Base-by-base conservation (phyloP, 2,329 filamentous ascomycete species). In the Neonectria sp. region DNA sequence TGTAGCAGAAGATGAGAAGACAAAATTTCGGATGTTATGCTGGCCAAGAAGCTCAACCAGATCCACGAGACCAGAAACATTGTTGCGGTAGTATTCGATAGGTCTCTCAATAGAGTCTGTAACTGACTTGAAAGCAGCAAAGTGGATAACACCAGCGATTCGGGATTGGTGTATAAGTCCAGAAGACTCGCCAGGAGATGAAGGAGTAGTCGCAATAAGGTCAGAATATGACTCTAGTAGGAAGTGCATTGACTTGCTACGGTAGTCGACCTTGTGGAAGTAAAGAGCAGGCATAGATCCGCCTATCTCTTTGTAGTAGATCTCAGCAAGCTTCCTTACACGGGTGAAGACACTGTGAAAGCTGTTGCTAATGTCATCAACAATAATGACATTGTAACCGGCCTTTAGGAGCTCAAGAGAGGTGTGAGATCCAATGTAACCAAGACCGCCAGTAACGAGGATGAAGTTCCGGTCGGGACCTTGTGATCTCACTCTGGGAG, bases 1-100 rank as follows among this genome's bases (percentile, higher is more conserved):
- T 0, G 89, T 91, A 8, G 90, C 90, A 0, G 90, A 92, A 0
- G 89, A 91, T 1, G 89, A 91, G 75, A 92, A 92, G 65, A 92
- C 89, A 68, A 92, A 88, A 45, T 87, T 90, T 71, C 89, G 90
- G 78, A 92, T 90, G 35, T 85, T 82, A 73, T 88, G 89, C 66
- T 89, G 83, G 60, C 86, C 85, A 51, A 92, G 83, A 5, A 86
- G 82, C n/a, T 83, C 79, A 37, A 90, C 83, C 63, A 92, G 86
- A 66, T 90, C 84, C 53, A 92, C 83, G 7, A 92, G 81, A 0
- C 90, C 90, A 71, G 86, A 87, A 33, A 92, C 89, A 67, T 92
- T 92, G 82, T 92, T 92, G 67, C 85, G 84, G 78, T 92, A 92
- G 79, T 92, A 92, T 65, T 86, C 86, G 62, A 92, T 78, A 0